Percentiles rank a stretch among this genome's conserved stretches.
Conservation (phyloP, 2,329 filamentous ascomycete species). For the Escovopsis weberi region DNA sequence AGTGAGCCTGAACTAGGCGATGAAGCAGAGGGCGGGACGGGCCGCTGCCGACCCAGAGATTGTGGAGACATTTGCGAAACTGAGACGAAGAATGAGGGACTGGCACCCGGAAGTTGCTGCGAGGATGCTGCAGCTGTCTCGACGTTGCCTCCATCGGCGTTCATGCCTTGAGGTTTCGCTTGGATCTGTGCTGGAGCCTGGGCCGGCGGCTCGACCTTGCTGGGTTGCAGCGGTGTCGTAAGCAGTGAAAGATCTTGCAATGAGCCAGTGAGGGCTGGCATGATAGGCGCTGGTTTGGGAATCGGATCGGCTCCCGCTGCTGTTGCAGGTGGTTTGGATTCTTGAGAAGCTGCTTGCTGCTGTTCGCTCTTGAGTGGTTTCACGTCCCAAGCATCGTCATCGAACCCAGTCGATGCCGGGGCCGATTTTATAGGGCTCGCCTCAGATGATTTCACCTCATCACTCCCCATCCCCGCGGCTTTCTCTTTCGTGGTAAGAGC, state of each 20-base stretch:
- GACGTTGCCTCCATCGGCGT: background rate
- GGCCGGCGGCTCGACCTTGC: slow-evolving; percentile 21
- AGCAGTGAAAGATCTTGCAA: slow-evolving; percentile 44
- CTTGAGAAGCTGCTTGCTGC: slow-evolving; percentile 9
- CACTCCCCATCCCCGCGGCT: slow-evolving; percentile 9
- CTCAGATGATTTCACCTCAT: slow-evolving; percentile 10
- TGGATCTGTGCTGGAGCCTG: background rate
- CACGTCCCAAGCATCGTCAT: slow-evolving; percentile 95
- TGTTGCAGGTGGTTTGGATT: slow-evolving; percentile 13
- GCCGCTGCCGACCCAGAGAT: slow-evolving; percentile 44
- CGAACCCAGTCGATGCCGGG: slow-evolving; percentile 48
- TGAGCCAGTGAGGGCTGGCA: slow-evolving; percentile 33
- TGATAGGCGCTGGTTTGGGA: slow-evolving; percentile 10
- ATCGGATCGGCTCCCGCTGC: slow-evolving; percentile 8
- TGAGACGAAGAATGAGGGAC: slow-evolving; percentile 41
- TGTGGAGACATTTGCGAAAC: slow-evolving; percentile 15
- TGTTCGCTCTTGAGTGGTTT: slow-evolving; percentile 56
- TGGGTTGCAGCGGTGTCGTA: slow-evolving; percentile 36
- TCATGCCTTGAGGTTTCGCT: background rate
- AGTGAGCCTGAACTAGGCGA: slow-evolving; percentile 44
- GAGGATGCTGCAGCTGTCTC: slow-evolving; percentile 10
- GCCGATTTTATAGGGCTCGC: slow-evolving; percentile 15
- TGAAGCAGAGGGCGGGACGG: slow-evolving; percentile 50
- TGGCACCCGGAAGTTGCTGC: slow-evolving; percentile 38
- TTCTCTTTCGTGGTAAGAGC: slow-evolving; percentile 53